phyloP scores from a whole-genome alignment of 2,329 filamentous ascomycete species.

The Talaromyces atroroseus region DNA sequence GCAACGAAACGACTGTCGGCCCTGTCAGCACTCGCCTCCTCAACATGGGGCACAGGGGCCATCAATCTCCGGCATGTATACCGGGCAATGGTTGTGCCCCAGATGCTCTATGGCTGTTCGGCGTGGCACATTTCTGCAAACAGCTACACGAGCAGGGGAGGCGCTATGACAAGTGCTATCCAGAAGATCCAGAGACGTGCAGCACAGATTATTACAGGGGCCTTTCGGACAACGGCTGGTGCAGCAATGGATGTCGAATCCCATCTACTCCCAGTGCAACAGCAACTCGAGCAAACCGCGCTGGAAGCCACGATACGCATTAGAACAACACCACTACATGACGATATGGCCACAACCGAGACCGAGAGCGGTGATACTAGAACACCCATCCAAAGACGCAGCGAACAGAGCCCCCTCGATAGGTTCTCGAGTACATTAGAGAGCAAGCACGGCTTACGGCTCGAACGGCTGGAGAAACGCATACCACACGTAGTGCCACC shows the following conservation, averaged over 20 bases:
- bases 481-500: not conserved
- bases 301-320: not conserved
- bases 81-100: slow-evolving; percentile 20
- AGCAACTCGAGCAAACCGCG: not conserved
- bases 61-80: slow-evolving; percentile 23
- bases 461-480: slow-evolving; percentile 6
- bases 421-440: not conserved
- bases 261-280: slow-evolving; percentile 19
- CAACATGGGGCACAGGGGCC: slow-evolving; percentile 19
- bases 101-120: slow-evolving; percentile 25
- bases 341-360: slow-evolving; percentile 14
- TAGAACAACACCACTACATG: slow-evolving; percentile 10
- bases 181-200: slow-evolving; percentile 19
- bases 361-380: too few relatives aligned
- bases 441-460: slow-evolving; percentile 19
- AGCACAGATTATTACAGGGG: slow-evolving; percentile 24
- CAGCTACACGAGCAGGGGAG: not conserved
- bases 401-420: slow-evolving; percentile 12
- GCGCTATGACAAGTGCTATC: not conserved
- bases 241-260: slow-evolving; percentile 20
- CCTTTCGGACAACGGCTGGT: slow-evolving; percentile 19
- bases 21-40: slow-evolving; percentile 21
- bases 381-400: slow-evolving; percentile 20
- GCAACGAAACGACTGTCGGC: slow-evolving; percentile 19
- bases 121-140: slow-evolving; percentile 18